Evolutionary conservation across 148 eudicot genomes (phyloP).

Genomic region (Tetragonia tetragonoides): DNA sequence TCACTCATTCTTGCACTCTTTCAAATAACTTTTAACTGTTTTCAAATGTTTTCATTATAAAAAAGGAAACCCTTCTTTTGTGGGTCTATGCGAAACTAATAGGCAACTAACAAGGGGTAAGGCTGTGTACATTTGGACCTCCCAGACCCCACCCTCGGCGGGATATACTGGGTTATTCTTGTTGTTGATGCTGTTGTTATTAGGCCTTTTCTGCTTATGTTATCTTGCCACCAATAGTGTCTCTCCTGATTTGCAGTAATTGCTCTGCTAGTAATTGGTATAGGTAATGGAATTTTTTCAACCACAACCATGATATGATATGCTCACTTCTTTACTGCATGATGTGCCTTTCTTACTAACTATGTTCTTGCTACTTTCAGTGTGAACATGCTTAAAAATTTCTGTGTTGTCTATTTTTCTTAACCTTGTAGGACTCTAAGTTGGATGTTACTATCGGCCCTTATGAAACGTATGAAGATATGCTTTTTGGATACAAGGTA

Average conservation of each 20-base stretch:
- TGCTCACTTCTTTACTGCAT: neutral
- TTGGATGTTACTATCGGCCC: slow-evolving; percentile 75
- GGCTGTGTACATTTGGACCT: too few species aligned
- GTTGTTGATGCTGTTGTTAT: neutral
- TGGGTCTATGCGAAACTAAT: neutral
- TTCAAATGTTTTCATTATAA: too few species aligned
- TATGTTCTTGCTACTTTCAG: neutral
- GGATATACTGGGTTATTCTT: too few species aligned
- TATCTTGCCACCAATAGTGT: neutral
- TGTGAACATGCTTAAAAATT: neutral
- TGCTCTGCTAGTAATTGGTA: neutral
- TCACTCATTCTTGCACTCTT: too few species aligned
- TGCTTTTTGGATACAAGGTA: slow-evolving; percentile 94
- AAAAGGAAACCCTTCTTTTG: neutral
- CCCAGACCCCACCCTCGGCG: too few species aligned
- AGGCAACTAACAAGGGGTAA: neutral
- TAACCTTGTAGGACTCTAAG: slow-evolving; percentile 54
- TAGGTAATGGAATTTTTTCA: neutral
- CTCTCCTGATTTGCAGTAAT: neutral
- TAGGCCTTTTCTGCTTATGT: neutral
- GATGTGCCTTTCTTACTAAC: neutral
- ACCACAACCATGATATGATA: neutral
- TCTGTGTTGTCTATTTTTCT: neutral
- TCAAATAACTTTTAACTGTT: too few species aligned
- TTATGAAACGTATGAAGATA: slow-evolving; percentile 71